These are phyloP conservation scores for Schwanniomyces polymorphus DNA, from an alignment of 805 yeast genomes.

Conservation along the genomic window DNA sequence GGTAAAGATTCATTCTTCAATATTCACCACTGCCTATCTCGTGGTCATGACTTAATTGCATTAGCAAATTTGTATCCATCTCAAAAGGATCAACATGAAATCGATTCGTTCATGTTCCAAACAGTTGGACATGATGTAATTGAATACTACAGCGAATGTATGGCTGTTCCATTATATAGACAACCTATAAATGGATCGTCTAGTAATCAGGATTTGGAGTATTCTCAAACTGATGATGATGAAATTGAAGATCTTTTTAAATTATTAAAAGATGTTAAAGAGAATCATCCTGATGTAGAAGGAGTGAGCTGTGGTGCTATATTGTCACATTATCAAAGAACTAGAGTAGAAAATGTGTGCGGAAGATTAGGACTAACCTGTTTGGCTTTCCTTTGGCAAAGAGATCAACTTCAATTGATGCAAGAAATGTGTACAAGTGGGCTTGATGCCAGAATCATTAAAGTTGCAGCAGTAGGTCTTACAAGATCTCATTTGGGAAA, in stretches of 20 bases:
- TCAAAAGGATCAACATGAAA: constrained; percentile 48
- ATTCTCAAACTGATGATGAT: constrained; percentile 64
- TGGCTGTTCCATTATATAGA: constrained; percentile 79
- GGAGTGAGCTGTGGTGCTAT: constrained; percentile 97
- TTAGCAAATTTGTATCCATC: constrained; percentile 71
- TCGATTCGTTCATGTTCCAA: constrained; percentile 96
- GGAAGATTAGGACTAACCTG: constrained; percentile 64
- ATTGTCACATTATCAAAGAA: constrained; percentile 90
- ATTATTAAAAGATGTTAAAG: constrained; percentile 50
- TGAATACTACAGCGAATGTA: constrained; percentile 61
- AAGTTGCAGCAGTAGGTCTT: constrained; percentile 92
- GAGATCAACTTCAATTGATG: constrained; percentile 78
- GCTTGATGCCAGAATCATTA: constrained; percentile 80
- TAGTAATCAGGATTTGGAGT: constrained; percentile 66
- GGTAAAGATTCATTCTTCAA: constrained; percentile 96
- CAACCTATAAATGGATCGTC: constrained; percentile 64
- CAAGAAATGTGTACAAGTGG: constrained; percentile 70
- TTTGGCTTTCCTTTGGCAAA: constrained; percentile 85
- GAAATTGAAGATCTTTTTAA: constrained; percentile 83
- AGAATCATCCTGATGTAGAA: constrained; percentile 65
- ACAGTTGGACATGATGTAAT: constrained; percentile 91
- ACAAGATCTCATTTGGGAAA: constrained; percentile 65
- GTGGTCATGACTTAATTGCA: constrained; percentile 85
- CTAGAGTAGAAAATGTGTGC: constrained; percentile 91
- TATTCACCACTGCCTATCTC: constrained; percentile 77